Evolutionary conservation across 176 grass and related monocot species (phyloP).

Genomic region (Oryza glaberrima): DNA sequence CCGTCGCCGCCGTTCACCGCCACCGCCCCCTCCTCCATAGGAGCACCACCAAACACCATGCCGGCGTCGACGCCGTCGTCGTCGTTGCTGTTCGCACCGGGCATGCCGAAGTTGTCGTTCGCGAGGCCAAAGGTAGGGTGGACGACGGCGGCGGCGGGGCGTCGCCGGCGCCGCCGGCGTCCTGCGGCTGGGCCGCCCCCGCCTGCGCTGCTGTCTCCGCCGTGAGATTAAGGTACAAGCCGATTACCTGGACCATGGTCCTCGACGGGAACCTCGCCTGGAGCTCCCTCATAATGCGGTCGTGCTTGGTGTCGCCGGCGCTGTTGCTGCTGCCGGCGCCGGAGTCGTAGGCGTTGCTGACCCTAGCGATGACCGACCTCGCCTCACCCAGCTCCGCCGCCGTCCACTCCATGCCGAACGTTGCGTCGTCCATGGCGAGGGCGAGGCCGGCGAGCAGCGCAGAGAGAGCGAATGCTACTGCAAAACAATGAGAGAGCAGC

Average conservation of each 20-base stretch:
- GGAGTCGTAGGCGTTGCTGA: neutral
- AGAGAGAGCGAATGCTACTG: too few relatives aligned
- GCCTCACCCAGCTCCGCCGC: neutral
- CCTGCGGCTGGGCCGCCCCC: neutral
- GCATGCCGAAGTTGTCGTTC: slow-evolving; percentile 9
- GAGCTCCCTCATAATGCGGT: neutral
- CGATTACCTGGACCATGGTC: slow-evolving; percentile 23
- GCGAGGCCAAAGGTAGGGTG: neutral
- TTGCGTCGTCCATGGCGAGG: neutral
- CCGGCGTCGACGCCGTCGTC: too few relatives aligned
- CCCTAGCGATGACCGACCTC: neutral
- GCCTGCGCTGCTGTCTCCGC: neutral
- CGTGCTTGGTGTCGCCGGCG: slow-evolving; percentile 7
- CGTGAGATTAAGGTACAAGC: slow-evolving; percentile 30
- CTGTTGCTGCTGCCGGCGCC: too few relatives aligned
- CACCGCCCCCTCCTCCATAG: neutral
- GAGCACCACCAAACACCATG: neutral
- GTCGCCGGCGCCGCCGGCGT: neutral
- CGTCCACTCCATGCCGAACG: slow-evolving; percentile 1
- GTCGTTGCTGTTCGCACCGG: neutral
- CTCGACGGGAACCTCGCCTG: slow-evolving; percentile 25
- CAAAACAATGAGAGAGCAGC: neutral
- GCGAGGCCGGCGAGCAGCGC: neutral
- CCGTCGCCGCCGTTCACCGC: neutral
- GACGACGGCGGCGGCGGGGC: neutral